Percentiles rank a stretch among this genome's conserved stretches.
Evolutionary conservation across 257 asterid genomes (phyloP).

Genomic region (Cinchona pubescens): DNA sequence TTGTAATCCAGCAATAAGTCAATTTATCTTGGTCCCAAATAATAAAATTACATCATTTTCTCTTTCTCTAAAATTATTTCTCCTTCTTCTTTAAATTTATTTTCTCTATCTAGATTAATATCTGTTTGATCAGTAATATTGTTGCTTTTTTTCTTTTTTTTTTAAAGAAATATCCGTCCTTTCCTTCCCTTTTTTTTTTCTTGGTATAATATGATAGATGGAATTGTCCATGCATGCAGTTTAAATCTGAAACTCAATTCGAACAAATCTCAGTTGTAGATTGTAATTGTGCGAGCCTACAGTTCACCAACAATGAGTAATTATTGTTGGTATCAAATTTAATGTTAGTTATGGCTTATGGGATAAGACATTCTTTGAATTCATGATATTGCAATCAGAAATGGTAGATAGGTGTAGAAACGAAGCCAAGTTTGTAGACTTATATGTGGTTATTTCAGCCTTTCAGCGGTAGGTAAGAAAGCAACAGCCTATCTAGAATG

Average conservation of each 20-base stretch:
- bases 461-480: constrained; percentile 43
- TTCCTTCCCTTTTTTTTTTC: background rate
- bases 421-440: background rate
- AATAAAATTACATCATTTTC: too few species aligned
- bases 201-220: background rate
- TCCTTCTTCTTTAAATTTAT: too few species aligned
- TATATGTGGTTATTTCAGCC: background rate
- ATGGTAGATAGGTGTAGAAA: background rate
- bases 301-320: background rate
- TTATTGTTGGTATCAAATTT: background rate
- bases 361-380: background rate
- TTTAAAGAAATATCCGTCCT: background rate
- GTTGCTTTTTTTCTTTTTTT: background rate
- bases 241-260: background rate
- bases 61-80: too few species aligned
- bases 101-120: too few species aligned
- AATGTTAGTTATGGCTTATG: background rate
- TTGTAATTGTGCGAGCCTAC: background rate
- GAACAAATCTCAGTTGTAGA: background rate
- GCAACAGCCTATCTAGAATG: constrained; percentile 22
- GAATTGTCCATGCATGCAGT: background rate
- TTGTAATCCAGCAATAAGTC: too few species aligned
- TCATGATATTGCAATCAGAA: background rate
- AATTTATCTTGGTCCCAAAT: too few species aligned
- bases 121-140: too few species aligned